These are phyloP conservation scores for Aspergillus bombycis DNA, from an alignment of 2,329 filamentous ascomycete species.

Conservation along the genomic window DNA sequence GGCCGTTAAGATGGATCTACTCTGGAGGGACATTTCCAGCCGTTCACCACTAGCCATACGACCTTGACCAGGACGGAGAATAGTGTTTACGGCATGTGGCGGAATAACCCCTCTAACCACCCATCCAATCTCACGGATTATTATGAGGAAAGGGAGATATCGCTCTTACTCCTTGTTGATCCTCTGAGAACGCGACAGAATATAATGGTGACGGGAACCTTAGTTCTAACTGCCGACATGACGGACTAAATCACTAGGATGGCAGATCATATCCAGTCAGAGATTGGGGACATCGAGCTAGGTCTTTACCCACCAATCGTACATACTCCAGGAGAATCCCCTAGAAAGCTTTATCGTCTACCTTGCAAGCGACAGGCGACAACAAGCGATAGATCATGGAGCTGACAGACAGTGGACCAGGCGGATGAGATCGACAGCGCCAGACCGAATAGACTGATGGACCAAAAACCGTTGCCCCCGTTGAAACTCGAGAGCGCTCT, in stretches of 20 bases:
- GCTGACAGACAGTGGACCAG: constrained; percentile 15
- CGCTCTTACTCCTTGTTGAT: not conserved
- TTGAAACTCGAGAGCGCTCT: constrained; percentile 9
- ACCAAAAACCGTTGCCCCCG: constrained; percentile 21
- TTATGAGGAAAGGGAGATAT: not conserved
- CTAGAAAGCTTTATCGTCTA: constrained; percentile 8
- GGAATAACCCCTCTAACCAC: not conserved
- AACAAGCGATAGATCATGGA: constrained; percentile 14
- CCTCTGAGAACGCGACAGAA: not conserved
- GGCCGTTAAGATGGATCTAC: not conserved
- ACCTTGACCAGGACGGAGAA: not conserved
- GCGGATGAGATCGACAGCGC: constrained; percentile 21
- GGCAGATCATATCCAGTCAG: constrained; percentile 3
- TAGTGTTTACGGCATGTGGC: not conserved
- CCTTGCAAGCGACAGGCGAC: constrained; percentile 9
- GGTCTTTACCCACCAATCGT: not conserved
- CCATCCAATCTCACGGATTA: not conserved
- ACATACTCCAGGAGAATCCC: not conserved
- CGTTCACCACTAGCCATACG: not conserved
- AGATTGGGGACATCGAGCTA: not conserved
- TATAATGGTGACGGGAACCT: not conserved
- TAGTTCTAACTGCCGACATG: constrained; percentile 11
- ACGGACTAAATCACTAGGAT: constrained; percentile 4
- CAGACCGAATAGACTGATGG: constrained; percentile 14
- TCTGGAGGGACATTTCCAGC: not conserved